These are phyloP conservation scores for Rhodosporidiobolus odoratus DNA, from an alignment of 768 basidiomycete genomes.

Conservation along the genomic window DNA sequence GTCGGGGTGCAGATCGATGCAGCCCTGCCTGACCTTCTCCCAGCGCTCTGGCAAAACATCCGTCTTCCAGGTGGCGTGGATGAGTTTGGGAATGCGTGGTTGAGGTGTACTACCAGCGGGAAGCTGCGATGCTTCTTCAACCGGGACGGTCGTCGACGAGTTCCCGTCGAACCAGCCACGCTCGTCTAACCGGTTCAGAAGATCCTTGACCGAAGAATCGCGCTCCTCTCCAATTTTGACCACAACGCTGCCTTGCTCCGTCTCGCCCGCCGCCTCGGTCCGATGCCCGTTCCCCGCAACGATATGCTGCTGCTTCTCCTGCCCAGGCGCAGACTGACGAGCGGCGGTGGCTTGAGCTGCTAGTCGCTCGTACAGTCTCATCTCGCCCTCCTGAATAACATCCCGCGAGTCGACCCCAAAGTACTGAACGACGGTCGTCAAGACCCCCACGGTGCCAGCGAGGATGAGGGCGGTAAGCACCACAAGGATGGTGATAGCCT, in stretches of 20 bases:
- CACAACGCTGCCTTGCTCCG: background rate
- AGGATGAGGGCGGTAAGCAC: conserved; percentile 68
- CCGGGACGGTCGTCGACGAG: conserved; percentile 2
- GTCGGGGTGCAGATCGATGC: conserved; percentile 87
- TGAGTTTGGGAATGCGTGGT: conserved; percentile 67
- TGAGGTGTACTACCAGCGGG: background rate
- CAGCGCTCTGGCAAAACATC: conserved; percentile 75
- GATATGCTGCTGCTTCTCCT: conserved; percentile 11
- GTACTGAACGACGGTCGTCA: conserved; percentile 68
- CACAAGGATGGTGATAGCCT: conserved; percentile 45
- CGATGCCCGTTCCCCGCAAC: background rate
- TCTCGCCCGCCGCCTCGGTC: background rate
- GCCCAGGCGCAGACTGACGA: background rate
- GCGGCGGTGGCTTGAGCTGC: conserved; percentile 5
- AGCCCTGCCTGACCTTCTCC: conserved; percentile 72
- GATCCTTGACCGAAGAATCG: conserved; percentile 19
- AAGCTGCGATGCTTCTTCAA: background rate
- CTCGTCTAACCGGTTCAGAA: conserved; percentile 21
- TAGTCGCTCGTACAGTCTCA: conserved; percentile 28
- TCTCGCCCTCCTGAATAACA: conserved; percentile 37
- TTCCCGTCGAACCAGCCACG: conserved; percentile 13
- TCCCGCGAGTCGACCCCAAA: conserved; percentile 41
- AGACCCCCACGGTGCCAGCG: conserved; percentile 79
- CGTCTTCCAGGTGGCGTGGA: conserved; percentile 98
- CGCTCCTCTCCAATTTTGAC: background rate